phyloP scores from a whole-genome alignment of 1,139 yeast genomes.

The Meyerozyma smithsonii region DNA sequence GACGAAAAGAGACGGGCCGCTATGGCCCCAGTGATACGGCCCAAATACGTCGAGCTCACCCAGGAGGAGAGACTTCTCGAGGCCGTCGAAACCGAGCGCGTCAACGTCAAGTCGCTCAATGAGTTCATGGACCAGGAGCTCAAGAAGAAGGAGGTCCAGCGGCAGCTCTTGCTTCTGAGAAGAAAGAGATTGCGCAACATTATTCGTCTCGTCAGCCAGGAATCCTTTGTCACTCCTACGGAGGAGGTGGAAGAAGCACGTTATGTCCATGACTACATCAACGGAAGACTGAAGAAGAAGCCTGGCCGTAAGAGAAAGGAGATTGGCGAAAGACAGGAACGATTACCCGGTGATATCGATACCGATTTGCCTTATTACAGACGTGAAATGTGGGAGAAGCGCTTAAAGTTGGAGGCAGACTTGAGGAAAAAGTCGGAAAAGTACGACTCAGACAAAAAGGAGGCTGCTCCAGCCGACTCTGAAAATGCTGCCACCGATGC shows the following conservation, averaged over 20 bases:
- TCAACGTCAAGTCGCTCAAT: constrained; percentile 68
- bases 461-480: constrained; percentile 6
- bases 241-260: constrained; percentile 52
- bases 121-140: constrained; percentile 81
- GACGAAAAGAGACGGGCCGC: constrained; percentile 64
- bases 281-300: constrained; percentile 27
- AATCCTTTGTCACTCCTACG: constrained; percentile 38
- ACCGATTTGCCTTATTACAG: constrained; percentile 26
- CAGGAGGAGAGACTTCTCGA: constrained; percentile 83
- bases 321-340: constrained; percentile 12
- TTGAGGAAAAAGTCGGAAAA: constrained; percentile 10
- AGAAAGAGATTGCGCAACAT: constrained; percentile 56
- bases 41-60: constrained; percentile 53
- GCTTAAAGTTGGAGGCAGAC: constrained; percentile 22
- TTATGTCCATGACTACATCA: constrained; percentile 18
- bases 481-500: constrained; percentile 4
- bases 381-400: constrained; percentile 11
- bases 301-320: constrained; percentile 32
- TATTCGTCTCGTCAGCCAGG: constrained; percentile 45
- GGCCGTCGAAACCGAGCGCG: constrained; percentile 80
- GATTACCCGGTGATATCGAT: constrained; percentile 37
- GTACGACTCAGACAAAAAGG: constrained; percentile 3
- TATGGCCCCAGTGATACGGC: constrained; percentile 38
- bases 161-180: constrained; percentile 65
- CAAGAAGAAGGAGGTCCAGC: constrained; percentile 70